Conservation (phyloP, 2,329 filamentous ascomycete genomes). For the Calycina marina region DNA sequence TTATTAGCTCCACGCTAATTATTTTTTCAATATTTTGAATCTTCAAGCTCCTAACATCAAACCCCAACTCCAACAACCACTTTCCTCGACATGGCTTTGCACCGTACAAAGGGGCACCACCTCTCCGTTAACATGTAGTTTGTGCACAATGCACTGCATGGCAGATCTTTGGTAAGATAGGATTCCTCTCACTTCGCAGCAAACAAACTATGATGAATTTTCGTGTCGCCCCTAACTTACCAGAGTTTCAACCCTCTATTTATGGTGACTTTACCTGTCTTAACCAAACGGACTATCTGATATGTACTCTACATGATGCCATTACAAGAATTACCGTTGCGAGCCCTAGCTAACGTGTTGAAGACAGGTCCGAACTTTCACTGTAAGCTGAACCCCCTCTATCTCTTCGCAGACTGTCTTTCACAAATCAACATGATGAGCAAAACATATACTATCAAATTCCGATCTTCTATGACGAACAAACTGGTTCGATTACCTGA, state of each 20-base stretch:
- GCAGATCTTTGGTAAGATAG: too few species aligned
- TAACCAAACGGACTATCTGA: slow-evolving; percentile 43
- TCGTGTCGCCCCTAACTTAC: slow-evolving; percentile 47
- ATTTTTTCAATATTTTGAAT: too few species aligned
- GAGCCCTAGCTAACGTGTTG: background rate
- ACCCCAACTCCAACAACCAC: too few species aligned
- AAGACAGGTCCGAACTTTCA: slow-evolving; percentile 2
- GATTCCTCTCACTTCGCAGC: too few species aligned
- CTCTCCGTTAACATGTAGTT: too few species aligned
- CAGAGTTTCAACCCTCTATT: slow-evolving; percentile 20
- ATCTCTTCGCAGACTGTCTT: too few species aligned
- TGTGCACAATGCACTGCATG: too few species aligned
- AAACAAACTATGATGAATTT: slow-evolving; percentile 45
- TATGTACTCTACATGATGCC: slow-evolving; percentile 7
- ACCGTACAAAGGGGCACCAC: too few species aligned
- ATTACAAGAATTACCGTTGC: background rate
- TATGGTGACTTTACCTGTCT: slow-evolving; percentile 44
- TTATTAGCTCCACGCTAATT: too few species aligned
- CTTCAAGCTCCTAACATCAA: too few species aligned
- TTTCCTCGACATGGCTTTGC: too few species aligned
- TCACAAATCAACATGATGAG: too few species aligned
- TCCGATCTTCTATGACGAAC: slow-evolving; percentile 24
- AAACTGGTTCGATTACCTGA: slow-evolving; percentile 27
- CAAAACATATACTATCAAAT: slow-evolving; percentile 31
- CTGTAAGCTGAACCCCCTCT: slow-evolving; percentile 15